phyloP scores from a whole-genome alignment of 164 flowering plant species.

The Saururus chinensis region DNA sequence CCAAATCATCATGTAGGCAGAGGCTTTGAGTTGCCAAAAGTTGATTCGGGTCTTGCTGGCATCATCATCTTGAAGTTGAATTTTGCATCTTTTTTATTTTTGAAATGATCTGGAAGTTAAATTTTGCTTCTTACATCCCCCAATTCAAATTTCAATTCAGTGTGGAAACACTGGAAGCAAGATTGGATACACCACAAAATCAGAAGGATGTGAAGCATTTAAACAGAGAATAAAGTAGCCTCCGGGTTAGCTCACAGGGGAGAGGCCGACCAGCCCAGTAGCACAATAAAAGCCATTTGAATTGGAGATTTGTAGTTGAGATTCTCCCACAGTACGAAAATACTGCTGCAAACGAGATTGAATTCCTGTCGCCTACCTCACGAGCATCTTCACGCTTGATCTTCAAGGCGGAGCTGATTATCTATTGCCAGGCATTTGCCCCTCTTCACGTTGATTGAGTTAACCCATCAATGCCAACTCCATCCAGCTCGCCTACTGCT shows the following conservation, averaged over 20 bases:
- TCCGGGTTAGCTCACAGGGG: neutral
- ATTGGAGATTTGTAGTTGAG: neutral
- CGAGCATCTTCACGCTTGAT: neutral
- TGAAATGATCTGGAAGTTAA: too few species aligned
- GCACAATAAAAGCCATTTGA: neutral
- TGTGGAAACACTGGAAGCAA: too few species aligned
- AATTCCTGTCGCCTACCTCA: neutral
- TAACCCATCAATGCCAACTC: neutral
- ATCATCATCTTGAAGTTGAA: too few species aligned
- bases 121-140: too few species aligned
- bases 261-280: neutral
- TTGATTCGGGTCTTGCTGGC: too few species aligned
- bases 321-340: neutral
- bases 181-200: too few species aligned
- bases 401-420: too few species aligned
- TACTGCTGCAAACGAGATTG: neutral
- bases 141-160: too few species aligned
- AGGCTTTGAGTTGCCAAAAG: too few species aligned
- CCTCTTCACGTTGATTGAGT: neutral
- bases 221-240: neutral
- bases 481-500: neutral
- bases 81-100: too few species aligned
- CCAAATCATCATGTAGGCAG: too few species aligned
- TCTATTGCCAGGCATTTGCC: neutral
- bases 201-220: neutral